Conservation (phyloP, 139 green algal genomes). For the Chlamydomonas sphaeroides region DNA sequence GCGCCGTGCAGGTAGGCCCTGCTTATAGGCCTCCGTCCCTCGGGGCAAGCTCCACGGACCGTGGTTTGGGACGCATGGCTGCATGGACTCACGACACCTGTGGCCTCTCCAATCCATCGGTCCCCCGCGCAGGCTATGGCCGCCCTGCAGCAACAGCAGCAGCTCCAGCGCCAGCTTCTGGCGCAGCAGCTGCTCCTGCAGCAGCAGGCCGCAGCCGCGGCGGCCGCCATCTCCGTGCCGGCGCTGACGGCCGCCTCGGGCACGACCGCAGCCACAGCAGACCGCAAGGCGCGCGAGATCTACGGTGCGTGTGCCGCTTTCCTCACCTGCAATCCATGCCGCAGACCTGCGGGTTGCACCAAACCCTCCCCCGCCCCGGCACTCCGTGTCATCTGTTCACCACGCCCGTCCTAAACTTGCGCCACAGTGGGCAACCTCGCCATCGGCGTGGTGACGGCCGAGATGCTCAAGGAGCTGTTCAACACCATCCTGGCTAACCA, state of each 20-base stretch:
- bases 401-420: too few relatives aligned
- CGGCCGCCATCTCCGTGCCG: not conserved
- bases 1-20: slow-evolving; percentile 31
- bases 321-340: too few relatives aligned
- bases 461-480: slow-evolving; percentile 89
- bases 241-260: not conserved
- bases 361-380: too few relatives aligned
- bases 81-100: too few relatives aligned
- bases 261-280: slow-evolving; percentile 17
- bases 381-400: too few relatives aligned
- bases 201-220: slow-evolving; percentile 30
- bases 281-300: slow-evolving; percentile 47
- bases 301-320: not conserved
- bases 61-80: too few relatives aligned
- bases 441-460: slow-evolving; percentile 74
- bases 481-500: slow-evolving; percentile 78
- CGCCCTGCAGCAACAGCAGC: slow-evolving; percentile 48
- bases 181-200: slow-evolving; percentile 40
- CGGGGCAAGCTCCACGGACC: too few relatives aligned
- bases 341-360: too few relatives aligned
- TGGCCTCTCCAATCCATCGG: too few relatives aligned
- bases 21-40: not conserved
- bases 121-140: slow-evolving; percentile 31
- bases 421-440: slow-evolving; percentile 80
- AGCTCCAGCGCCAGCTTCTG: slow-evolving; percentile 41